These are phyloP conservation scores for Aureobasidium melanogenum DNA, from an alignment of 2,329 filamentous ascomycete species.

Conservation along the genomic window DNA sequence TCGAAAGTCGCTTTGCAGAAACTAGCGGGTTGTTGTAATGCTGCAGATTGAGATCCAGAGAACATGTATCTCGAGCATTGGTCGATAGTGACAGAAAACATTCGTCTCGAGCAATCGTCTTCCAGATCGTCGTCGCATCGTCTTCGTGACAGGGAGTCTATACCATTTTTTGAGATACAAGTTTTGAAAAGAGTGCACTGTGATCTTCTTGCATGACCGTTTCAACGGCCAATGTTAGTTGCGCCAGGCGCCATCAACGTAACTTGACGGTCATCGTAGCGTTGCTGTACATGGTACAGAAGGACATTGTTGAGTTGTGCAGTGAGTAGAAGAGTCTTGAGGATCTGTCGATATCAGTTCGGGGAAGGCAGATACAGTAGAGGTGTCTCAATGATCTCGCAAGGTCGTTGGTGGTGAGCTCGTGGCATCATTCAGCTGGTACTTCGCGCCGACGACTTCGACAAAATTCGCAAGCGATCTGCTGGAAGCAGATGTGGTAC, in stretches of 20 bases:
- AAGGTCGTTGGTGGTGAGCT: not conserved
- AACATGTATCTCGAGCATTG: no score
- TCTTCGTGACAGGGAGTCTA: not conserved
- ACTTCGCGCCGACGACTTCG: not conserved
- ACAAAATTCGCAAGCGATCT: not conserved
- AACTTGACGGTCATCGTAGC: not conserved
- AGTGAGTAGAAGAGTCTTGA: not conserved
- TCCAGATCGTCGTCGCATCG: not conserved
- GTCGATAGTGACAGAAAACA: no score
- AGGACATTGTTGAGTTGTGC: not conserved
- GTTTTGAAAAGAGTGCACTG: not conserved
- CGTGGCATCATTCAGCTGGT: not conserved
- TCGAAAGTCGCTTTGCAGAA: not conserved
- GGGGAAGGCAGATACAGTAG: not conserved
- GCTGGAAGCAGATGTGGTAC: not conserved
- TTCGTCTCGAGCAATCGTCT: not conserved
- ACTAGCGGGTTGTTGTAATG: not conserved
- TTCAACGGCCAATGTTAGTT: not conserved
- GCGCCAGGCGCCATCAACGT: not conserved
- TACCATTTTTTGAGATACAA: not conserved
- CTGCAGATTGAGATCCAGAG: not conserved
- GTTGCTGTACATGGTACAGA: not conserved
- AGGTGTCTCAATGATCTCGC: not conserved
- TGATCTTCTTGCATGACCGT: constrained; percentile 3
- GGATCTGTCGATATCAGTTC: not conserved